Percentiles rank a stretch among this genome's conserved stretches.
phyloP scores from a whole-genome alignment of 2,329 filamentous ascomycete species.

The Fusarium torulosum region DNA sequence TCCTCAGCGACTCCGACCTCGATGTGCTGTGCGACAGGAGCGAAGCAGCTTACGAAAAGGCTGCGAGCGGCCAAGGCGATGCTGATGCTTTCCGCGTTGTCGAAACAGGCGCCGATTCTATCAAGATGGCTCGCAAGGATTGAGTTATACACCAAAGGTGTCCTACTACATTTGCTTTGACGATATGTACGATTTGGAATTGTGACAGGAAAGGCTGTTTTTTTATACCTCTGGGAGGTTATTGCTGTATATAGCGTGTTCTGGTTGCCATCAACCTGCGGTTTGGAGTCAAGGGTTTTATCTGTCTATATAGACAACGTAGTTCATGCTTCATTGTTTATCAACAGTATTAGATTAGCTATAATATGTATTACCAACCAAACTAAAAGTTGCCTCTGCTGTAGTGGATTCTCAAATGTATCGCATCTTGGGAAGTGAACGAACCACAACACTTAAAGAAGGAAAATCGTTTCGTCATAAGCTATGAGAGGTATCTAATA shows the following conservation, averaged over 20 bases:
- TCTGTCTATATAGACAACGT: neutral
- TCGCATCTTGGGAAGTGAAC: neutral
- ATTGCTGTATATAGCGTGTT: conserved; percentile 15
- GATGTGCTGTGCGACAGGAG: conserved; percentile 82
- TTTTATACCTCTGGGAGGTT: neutral
- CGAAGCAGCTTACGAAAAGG: conserved; percentile 73
- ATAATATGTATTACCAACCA: neutral
- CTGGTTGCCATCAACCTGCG: neutral
- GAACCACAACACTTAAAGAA: neutral
- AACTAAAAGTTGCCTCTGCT: neutral
- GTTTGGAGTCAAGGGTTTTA: neutral
- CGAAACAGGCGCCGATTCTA: conserved; percentile 75
- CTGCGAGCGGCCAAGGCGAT: conserved; percentile 82
- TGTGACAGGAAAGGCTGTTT: neutral
- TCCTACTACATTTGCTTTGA: neutral
- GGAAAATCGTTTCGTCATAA: neutral
- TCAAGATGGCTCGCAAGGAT: conserved; percentile 55
- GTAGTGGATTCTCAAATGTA: neutral
- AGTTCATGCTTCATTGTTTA: neutral
- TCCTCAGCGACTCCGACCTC: conserved; percentile 82
- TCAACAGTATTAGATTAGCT: neutral
- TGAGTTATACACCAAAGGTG: neutral
- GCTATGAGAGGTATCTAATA: conserved; percentile 16
- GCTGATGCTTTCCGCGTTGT: conserved; percentile 81
- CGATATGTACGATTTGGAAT: neutral